Evolutionary conservation across 176 grass and related monocot species (phyloP), one percentile per base, ranked within the genome.

Genomic region (Musa troglodytarum): DNA sequence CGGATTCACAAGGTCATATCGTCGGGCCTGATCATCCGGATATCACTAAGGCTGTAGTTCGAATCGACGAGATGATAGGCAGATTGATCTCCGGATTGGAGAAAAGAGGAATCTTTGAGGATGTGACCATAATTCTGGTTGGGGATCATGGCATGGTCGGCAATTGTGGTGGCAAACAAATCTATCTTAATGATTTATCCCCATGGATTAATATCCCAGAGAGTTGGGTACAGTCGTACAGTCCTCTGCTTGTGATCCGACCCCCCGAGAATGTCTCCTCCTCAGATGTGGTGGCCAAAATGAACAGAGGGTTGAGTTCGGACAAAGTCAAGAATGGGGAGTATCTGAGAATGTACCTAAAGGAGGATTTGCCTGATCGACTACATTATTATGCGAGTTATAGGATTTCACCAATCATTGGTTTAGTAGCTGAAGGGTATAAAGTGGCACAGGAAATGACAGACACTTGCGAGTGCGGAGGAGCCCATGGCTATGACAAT

Each of bases 141-240:
- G 90, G 90, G 1, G 90, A 97, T 76, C 94, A 93, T 63, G 94
- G 90, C 63, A 97, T 97, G 94, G 94, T 97, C 21, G 82, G 94
- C 21, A 97, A 86, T 8, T 97, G 94, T 0, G 90, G 90, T 53
- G 63, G 52, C 63, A 97, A 90, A 85, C 80, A 93, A 50, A 69
- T 97, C 63, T 78, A 85, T 80, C 88, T 97, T 0, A 77, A 91
- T 22, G 86, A 93, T 20, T 82, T 97, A 67, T 77, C 88, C 77
- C 86, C 94, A 8, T 90, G 83, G 83, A 75, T 97, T 19, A 8
- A 80, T 63, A 80, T 97, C 55, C 8, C 82, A 50, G 2, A 34
- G 16, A 86, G 83, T 67, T 97, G 94, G 90, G 79, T 97, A 54
- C 75, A 90, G 11, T 97, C 88, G 0, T 87, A 74, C 52, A 82